Conservation (phyloP, 805 yeast species). For the Saccharomycopsis sp. region DNA sequence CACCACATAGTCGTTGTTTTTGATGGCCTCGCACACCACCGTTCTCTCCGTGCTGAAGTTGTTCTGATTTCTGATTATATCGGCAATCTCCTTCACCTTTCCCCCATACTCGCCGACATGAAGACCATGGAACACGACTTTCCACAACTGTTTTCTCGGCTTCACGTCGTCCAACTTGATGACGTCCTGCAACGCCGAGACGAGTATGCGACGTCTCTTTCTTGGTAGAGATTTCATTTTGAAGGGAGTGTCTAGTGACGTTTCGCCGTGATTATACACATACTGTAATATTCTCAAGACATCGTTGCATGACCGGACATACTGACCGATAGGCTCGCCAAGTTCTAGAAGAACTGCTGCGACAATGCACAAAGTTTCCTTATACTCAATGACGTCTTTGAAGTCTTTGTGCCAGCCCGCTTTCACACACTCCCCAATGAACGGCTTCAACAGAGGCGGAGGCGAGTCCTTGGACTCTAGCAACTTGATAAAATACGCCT, state of each 20-base stretch:
- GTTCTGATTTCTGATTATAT: not conserved
- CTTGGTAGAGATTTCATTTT: not conserved
- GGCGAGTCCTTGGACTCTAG: not conserved
- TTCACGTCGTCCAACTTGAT: not conserved
- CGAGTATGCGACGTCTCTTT: not conserved
- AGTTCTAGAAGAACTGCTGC: not conserved
- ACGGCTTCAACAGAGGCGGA: not conserved
- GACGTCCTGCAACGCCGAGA: not conserved
- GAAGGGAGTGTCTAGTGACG: not conserved
- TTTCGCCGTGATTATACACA: not conserved
- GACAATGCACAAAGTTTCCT: not conserved
- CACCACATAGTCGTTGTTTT: not conserved
- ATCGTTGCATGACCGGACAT: not conserved
- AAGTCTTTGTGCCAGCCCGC: not conserved
- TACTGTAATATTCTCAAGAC: not conserved
- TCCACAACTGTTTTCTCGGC: not conserved
- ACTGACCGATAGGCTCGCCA: not conserved
- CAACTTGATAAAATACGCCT: not conserved
- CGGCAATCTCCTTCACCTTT: not conserved
- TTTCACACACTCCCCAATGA: not conserved
- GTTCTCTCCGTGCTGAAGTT: not conserved
- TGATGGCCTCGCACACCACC: not conserved
- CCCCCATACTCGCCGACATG: conserved; percentile 1
- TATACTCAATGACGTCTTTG: not conserved
- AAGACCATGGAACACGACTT: not conserved